A percentile compares a stretch with the other conserved stretches of the same genome.
These are phyloP conservation scores for Macrophomina tecta DNA, from an alignment of 2,329 filamentous ascomycete genomes.

Conservation along the genomic window DNA sequence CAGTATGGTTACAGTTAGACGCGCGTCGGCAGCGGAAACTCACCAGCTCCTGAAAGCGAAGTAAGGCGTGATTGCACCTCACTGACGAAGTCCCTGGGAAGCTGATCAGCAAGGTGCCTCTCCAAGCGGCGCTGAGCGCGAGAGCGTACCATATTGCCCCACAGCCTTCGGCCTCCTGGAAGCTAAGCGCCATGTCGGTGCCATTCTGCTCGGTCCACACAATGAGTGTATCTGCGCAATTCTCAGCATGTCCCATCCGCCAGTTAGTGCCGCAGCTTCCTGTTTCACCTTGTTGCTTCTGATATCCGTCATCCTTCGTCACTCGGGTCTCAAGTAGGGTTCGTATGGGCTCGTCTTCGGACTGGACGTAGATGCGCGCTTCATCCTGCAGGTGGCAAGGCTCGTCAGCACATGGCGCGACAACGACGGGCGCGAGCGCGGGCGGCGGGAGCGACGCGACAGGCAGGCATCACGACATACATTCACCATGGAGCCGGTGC, in stretches of 20 bases:
- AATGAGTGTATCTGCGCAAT: constrained; percentile 70
- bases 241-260: constrained; percentile 26
- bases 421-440: constrained; percentile 10
- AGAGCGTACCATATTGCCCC: constrained; percentile 80
- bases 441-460: not conserved
- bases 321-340: constrained; percentile 89
- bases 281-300: constrained; percentile 89
- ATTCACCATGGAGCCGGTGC: constrained; percentile 75
- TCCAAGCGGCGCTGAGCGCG: not conserved
- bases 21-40: constrained; percentile 32
- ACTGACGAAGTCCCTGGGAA: constrained; percentile 85
- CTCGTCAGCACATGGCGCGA: constrained; percentile 25
- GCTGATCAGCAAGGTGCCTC: constrained; percentile 6
- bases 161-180: constrained; percentile 96
- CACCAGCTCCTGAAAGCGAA: constrained; percentile 67
- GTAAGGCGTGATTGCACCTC: constrained; percentile 79
- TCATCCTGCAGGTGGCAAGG: constrained; percentile 70
- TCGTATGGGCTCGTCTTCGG: constrained; percentile 86
- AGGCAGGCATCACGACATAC: constrained; percentile 56
- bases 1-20: constrained; percentile 20
- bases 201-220: constrained; percentile 95
- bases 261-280: constrained; percentile 10
- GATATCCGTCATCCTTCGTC: constrained; percentile 91
- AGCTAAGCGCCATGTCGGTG: constrained; percentile 96
- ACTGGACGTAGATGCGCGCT: constrained; percentile 86